Percentiles rank a stretch among this genome's conserved stretches.
Evolutionary conservation across 139 green algal genomes (phyloP).

Genomic region (Gonium pectorale): DNA sequence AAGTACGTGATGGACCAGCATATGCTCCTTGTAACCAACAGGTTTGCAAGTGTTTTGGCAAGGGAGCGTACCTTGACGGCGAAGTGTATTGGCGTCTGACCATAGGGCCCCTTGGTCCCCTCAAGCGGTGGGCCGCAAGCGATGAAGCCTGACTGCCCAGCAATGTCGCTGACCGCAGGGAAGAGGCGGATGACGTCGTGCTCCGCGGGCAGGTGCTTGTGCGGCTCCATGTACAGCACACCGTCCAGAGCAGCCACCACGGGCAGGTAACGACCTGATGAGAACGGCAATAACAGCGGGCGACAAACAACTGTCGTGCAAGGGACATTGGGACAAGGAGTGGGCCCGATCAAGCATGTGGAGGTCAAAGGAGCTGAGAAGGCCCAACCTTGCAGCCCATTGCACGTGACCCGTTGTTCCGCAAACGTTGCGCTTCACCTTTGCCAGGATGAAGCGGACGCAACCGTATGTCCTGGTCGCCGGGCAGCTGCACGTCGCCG

Average conservation of each 20-base stretch:
- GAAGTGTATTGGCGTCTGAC: slow-evolving; percentile 36
- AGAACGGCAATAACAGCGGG: not conserved
- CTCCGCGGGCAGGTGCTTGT: slow-evolving; percentile 61
- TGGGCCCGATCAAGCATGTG: no score
- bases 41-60: no score
- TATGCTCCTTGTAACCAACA: no score
- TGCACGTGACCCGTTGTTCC: no score
- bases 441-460: slow-evolving; percentile 63
- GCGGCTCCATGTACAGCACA: slow-evolving; percentile 74
- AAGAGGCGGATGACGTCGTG: slow-evolving; percentile 81
- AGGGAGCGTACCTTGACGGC: slow-evolving; percentile 49
- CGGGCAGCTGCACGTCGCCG: slow-evolving; percentile 6
- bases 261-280: slow-evolving; percentile 82
- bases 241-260: slow-evolving; percentile 78
- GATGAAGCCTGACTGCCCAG: slow-evolving; percentile 78
- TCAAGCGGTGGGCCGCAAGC: slow-evolving; percentile 56
- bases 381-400: no score
- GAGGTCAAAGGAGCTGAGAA: no score
- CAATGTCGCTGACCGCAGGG: slow-evolving; percentile 59
- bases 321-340: no score
- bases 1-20: no score
- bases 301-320: not conserved
- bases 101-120: not conserved
- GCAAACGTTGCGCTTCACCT: no score
- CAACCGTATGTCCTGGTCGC: slow-evolving; percentile 43